Base-by-base conservation (phyloP, 2,329 filamentous ascomycete species). In the Neopestalotiopsis rosae region DNA sequence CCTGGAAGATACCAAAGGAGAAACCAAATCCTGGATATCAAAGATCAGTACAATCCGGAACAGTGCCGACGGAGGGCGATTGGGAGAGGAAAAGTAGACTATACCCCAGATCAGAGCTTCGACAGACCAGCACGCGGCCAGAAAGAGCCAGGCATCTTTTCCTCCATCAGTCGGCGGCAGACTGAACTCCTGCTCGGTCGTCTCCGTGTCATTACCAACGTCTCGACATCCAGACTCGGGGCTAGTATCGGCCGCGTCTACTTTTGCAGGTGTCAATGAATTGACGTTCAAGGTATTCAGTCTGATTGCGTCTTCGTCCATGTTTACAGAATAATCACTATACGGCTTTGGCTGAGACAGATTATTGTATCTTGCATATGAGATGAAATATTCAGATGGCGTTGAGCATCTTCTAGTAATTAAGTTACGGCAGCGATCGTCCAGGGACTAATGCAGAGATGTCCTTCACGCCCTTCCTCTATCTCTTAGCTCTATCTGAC, bases 51-150 rank as follows among this genome's bases (percentile, higher is more conserved):
- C 20, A 6, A 42, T 42, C 14, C 5, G 14, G 0, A 24, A n/a
- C 9, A n/a, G 7, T 12, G 14, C 28, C 17, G 12, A 57, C 4
- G 17, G 20, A 13, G 14, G 28, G 9, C 7, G n/a, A 13, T 28
- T 13, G 3, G 5, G 30, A 32, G 20, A 9, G 17, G 32, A 28
- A n/a, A 67, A 56, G 24, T 61, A 65, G 10, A 45, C 69, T 77
- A 71, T 72, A 85, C 85, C 86, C 86, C 85, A 89, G 32, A 88
- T 80, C 20, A 87, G 76, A 30, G 84, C 81, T 69, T 90, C 87
- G 12, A 89, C 79, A 62, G 87, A 75, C 71, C 87, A 88, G 72
- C 84, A 85, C 2, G 80, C 82, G 13, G 79, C 78, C 14, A 89
- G 75, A 65, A 87, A 85, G 1, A 86, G 70, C 82, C 85, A 88